Evolutionary conservation across 345 rosid genomes (phyloP), one percentile per base, ranked within the genome.

Genomic region (Lumnitzera racemosa): DNA sequence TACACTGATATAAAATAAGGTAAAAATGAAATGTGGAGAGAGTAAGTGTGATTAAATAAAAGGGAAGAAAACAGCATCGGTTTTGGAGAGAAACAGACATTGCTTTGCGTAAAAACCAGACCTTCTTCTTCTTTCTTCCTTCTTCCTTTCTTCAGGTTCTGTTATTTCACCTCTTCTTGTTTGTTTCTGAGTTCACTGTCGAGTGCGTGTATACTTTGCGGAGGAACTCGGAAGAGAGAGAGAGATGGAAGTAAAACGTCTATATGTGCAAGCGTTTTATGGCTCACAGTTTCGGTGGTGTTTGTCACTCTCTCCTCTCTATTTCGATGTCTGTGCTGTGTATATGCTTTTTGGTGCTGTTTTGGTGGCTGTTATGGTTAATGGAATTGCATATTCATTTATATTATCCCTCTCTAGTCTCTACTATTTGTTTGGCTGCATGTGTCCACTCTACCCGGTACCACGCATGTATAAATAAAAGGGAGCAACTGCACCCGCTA

Each of bases 41-140:
- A 13, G 51, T 24, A 29, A 31, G 15, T 15, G 61, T 68, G 67
- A 49, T 23, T 72, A 61, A 63, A 69, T 67, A 64, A 73, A 41
- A 65, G 57, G 58, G 63, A 64, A 71, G 70, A 50, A 72, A 71
- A 24, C 60, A 67, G 67, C 76, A 70, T 70, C 71, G 68, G 53
- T 53, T 77, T 70, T 73, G 48, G 85, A 47, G 68, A 76, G 14
- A 9, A 59, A 56, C 80, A 69, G 71, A 59, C 79, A 74, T 65
- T 58, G 76, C 74, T 75, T 78, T 72, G 78, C 80, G 57, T 24
- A 63, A 65, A 69, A 58, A 36, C 10, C 43, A 36, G 72, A 59
- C 65, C 53, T 13, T 69, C 65, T 56, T 59, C 55, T n/a, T 64
- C 60, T 71, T 58, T 58, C 69, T 65, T 55, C 50, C 65, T 62